Conservation (phyloP, 1,284 basidiomycete species). For the Taiwanofungus camphoratus region DNA sequence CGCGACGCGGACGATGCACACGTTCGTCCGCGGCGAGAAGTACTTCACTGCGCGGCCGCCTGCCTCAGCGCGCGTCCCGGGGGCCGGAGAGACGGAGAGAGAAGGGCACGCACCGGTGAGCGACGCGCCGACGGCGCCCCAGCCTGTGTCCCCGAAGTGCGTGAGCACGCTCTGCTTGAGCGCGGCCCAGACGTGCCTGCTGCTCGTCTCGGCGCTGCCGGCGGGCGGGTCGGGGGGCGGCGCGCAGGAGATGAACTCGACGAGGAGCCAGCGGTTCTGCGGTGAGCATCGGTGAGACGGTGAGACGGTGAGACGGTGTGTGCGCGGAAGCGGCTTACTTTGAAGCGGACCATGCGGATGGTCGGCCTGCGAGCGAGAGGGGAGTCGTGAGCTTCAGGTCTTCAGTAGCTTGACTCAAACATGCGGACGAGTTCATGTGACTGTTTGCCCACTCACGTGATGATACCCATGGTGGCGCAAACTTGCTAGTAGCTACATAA, state of each 20-base stretch:
- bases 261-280: slow-evolving; percentile 75
- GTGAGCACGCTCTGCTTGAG: slow-evolving; percentile 63
- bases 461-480: no score
- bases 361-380: neutral
- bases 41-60: slow-evolving; percentile 60
- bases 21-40: slow-evolving; percentile 69
- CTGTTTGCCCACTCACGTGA: no score
- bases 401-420: no score
- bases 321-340: slow-evolving; percentile 30
- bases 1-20: slow-evolving; percentile 75
- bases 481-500: no score
- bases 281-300: neutral
- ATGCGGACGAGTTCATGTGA: no score
- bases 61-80: neutral
- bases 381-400: no score
- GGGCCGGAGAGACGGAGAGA: slow-evolving; percentile 1
- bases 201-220: slow-evolving; percentile 16
- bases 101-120: slow-evolving; percentile 45
- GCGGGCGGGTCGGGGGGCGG: slow-evolving; percentile 11
- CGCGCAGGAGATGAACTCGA: slow-evolving; percentile 57
- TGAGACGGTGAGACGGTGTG: slow-evolving; percentile 2
- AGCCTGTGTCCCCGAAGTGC: slow-evolving; percentile 75
- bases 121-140: slow-evolving; percentile 69
- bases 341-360: slow-evolving; percentile 52
- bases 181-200: slow-evolving; percentile 59